These are phyloP conservation scores for Termitomyces sp. DNA, from an alignment of 768 basidiomycete species.

Conservation along the genomic window DNA sequence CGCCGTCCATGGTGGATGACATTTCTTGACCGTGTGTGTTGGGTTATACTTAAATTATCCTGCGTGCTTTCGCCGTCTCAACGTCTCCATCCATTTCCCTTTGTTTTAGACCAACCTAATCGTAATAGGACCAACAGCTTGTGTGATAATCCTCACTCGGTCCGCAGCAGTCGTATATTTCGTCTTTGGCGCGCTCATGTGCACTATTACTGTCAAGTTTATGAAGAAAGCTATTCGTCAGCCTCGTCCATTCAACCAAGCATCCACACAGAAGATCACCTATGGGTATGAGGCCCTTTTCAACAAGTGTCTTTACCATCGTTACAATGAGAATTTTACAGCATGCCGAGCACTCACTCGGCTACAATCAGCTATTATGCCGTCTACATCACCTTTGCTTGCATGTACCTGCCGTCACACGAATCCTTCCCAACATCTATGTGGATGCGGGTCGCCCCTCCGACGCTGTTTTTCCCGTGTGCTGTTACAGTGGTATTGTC, in stretches of 20 bases:
- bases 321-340: constrained; percentile 20
- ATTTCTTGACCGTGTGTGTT: constrained; percentile 38
- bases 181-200: constrained; percentile 50
- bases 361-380: constrained; percentile 65
- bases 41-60: background rate
- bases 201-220: constrained; percentile 55
- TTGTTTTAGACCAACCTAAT: constrained; percentile 53
- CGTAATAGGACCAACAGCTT: constrained; percentile 49
- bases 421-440: constrained; percentile 40
- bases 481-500: constrained; percentile 55
- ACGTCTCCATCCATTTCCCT: background rate
- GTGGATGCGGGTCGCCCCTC: constrained; percentile 38
- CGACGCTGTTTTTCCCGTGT: constrained; percentile 51
- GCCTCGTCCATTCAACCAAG: constrained; percentile 46
- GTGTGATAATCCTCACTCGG: constrained; percentile 52
- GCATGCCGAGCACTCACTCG: constrained; percentile 86
- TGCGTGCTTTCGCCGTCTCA: background rate
- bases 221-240: constrained; percentile 62
- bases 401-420: constrained; percentile 56
- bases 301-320: background rate
- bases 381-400: constrained; percentile 56
- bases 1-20: constrained; percentile 24
- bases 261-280: constrained; percentile 43
- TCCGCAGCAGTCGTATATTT: constrained; percentile 65
- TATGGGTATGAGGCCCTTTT: constrained; percentile 55